phyloP scores from a whole-genome alignment of 257 asterid species.

The Forsythia viridissima region DNA sequence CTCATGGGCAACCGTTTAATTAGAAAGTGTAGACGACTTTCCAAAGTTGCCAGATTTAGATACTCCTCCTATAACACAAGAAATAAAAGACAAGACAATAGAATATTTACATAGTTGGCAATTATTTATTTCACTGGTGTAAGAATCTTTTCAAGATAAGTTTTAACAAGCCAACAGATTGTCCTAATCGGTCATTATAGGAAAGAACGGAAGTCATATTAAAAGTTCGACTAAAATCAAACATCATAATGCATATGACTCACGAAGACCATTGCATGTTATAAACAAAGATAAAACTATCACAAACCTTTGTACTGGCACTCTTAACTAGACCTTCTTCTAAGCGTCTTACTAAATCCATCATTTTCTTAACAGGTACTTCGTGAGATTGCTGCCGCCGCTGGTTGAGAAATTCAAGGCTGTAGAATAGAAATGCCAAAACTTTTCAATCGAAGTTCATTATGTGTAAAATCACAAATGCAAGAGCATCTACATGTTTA shows the following conservation, averaged over 20 bases:
- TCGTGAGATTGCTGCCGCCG: conserved; percentile 65
- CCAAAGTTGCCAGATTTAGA: conserved; percentile 67
- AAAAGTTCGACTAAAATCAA: neutral
- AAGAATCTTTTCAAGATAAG: conserved; percentile 2
- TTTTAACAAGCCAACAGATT: conserved; percentile 1
- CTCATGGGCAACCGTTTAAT: conserved; percentile 50
- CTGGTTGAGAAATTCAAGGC: conserved; percentile 60
- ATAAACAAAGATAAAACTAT: neutral
- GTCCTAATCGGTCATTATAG: conserved; percentile 3
- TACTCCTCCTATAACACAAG: conserved; percentile 74
- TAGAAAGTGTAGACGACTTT: conserved; percentile 64
- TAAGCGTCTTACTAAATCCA: conserved; percentile 72
- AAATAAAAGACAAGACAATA: conserved; percentile 20
- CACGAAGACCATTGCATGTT: conserved; percentile 16
- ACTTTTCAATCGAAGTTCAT: conserved; percentile 19
- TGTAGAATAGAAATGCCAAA: conserved; percentile 43
- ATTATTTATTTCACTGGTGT: conserved; percentile 12
- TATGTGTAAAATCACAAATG: conserved; percentile 12
- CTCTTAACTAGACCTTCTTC: conserved; percentile 78
- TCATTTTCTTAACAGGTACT: conserved; percentile 52
- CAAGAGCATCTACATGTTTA: conserved; percentile 3
- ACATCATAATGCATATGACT: neutral
- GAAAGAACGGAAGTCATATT: conserved; percentile 12
- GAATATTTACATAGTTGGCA: conserved; percentile 6
- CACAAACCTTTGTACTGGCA: conserved; percentile 76